Evolutionary conservation across 805 yeast species (phyloP).

Genomic region (Groenewaldozyma tartarivorans): DNA sequence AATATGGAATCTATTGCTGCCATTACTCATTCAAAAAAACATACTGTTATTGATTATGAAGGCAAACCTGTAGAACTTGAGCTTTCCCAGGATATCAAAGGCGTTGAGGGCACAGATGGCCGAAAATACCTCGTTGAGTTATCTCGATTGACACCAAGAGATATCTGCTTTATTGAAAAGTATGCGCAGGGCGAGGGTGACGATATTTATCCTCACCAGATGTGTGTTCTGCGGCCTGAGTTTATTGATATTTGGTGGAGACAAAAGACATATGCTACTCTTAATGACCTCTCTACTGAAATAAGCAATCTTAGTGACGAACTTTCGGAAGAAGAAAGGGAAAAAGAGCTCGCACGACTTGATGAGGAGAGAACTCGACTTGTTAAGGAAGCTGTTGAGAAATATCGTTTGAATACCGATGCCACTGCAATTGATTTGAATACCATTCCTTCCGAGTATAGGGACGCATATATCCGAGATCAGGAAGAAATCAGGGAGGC

Average conservation of each 20-base stretch:
- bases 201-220: conserved; percentile 68
- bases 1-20: conserved; percentile 55
- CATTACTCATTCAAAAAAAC: conserved; percentile 69
- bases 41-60: conserved; percentile 42
- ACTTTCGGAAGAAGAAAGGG: conserved; percentile 24
- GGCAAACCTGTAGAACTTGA: conserved; percentile 41
- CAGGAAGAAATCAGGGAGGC: conserved; percentile 58
- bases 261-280: conserved; percentile 46
- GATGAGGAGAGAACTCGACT: conserved; percentile 18
- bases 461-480: conserved; percentile 37
- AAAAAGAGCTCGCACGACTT: conserved; percentile 20
- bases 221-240: conserved; percentile 72
- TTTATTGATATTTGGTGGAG: conserved; percentile 89
- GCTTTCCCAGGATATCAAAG: conserved; percentile 74
- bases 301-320: conserved; percentile 12
- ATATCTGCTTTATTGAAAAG: conserved; percentile 63
- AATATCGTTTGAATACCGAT: conserved; percentile 70
- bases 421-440: conserved; percentile 40
- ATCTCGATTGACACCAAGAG: conserved; percentile 76
- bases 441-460: conserved; percentile 29
- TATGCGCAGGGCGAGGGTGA: conserved; percentile 32
- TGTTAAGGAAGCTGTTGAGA: conserved; percentile 35
- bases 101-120: conserved; percentile 75
- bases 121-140: conserved; percentile 78
- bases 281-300: not conserved